Conservation (phyloP, 2,329 filamentous ascomycete genomes). For the Colletotrichum liriopes region DNA sequence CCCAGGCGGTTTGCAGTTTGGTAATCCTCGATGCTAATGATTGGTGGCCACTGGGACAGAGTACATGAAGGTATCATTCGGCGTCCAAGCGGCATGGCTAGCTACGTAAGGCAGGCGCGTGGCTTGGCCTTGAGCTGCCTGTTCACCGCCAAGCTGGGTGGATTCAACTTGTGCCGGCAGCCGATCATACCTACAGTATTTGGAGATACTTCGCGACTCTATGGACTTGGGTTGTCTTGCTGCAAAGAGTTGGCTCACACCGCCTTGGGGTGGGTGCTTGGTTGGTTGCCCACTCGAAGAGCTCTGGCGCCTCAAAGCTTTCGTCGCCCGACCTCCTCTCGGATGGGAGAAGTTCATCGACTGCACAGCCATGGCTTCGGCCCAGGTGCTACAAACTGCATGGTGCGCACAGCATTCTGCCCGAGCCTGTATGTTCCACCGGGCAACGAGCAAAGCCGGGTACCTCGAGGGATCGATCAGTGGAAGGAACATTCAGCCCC, state of each 20-base stretch:
- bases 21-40: not conserved
- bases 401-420: not conserved
- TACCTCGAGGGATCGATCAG: not conserved
- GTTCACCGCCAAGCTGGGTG: constrained; percentile 6
- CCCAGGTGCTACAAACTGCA: not conserved
- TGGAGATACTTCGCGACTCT: not conserved
- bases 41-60: not conserved
- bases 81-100: not conserved
- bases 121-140: not conserved
- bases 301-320: not conserved
- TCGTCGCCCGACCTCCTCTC: not conserved
- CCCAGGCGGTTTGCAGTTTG: not conserved
- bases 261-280: constrained; percentile 10
- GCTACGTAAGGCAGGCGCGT: not conserved
- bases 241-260: constrained; percentile 18
- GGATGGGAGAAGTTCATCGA: not conserved
- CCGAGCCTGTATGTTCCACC: not conserved
- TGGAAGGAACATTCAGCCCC: not conserved
- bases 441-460: not conserved
- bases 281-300: not conserved
- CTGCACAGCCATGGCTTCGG: not conserved
- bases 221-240: constrained; percentile 1
- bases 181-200: constrained; percentile 17
- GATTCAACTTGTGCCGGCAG: constrained; percentile 25
- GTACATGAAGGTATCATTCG: constrained; percentile 1